Percentiles rank a stretch among this genome's conserved stretches.
Conservation (phyloP, 495 filamentous ascomycete species). For the Cenococcum geophilum region DNA sequence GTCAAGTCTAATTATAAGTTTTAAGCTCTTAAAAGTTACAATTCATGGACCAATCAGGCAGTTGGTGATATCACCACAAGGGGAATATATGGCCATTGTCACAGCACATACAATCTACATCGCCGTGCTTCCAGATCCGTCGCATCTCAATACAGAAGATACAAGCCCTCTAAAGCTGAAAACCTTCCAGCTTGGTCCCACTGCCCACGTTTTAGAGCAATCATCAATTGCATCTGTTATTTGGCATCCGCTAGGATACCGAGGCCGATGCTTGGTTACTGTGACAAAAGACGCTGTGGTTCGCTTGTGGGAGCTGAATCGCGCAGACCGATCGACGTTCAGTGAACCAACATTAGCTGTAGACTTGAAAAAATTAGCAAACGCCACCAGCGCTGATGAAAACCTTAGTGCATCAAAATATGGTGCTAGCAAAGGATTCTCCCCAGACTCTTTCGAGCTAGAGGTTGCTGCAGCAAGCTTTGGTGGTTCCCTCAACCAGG, state of each 20-base stretch:
- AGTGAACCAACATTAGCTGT: conserved; percentile 72
- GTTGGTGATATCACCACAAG: conserved; percentile 72
- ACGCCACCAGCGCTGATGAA: conserved; percentile 67
- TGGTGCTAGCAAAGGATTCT: conserved; percentile 70
- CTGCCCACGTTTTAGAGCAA: conserved; percentile 77
- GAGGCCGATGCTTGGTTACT: conserved; percentile 67
- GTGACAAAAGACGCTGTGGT: conserved; percentile 79
- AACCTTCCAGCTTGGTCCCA: conserved; percentile 78
- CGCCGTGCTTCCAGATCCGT: conserved; percentile 66
- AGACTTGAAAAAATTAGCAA: conserved; percentile 74
- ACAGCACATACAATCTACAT: conserved; percentile 81
- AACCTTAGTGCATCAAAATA: conserved; percentile 66
- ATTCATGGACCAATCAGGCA: conserved; percentile 72
- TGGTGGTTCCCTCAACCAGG: conserved; percentile 53
- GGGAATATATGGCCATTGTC: conserved; percentile 71
- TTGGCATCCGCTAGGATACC: conserved; percentile 81
- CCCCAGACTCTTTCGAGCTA: conserved; percentile 78
- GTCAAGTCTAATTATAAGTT: conserved; percentile 14
- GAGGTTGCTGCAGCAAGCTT: conserved; percentile 82
- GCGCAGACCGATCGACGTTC: conserved; percentile 74
- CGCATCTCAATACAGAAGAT: conserved; percentile 61
- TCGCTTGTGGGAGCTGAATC: conserved; percentile 78
- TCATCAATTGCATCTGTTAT: conserved; percentile 67
- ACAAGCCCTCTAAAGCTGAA: conserved; percentile 63
- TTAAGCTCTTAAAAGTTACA: conserved; percentile 62